Evolutionary conservation across 1,284 basidiomycete genomes (phyloP).

Genomic region (Apiotrichum siamense): DNA sequence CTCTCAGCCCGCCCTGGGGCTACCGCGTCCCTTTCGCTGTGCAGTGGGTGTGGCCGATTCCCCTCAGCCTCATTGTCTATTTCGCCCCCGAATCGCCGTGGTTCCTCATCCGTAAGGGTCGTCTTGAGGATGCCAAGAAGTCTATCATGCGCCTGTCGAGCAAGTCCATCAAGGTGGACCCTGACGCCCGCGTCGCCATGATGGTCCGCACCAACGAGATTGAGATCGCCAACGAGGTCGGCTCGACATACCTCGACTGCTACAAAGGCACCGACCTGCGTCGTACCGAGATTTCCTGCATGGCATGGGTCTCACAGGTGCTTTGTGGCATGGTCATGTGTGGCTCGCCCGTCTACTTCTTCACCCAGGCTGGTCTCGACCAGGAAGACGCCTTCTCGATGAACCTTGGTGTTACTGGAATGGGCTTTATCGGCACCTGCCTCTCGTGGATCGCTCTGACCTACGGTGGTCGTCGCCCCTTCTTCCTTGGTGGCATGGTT

Average conservation of each 20-base stretch:
- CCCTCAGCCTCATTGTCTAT: conserved; percentile 15
- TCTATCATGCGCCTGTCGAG: conserved; percentile 19
- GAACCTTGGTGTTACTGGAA: conserved; percentile 42
- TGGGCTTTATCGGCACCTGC: conserved; percentile 45
- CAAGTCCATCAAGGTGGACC: conserved; percentile 16
- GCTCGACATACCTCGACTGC: conserved; percentile 24
- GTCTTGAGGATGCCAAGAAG: conserved; percentile 24
- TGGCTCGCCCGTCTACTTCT: conserved; percentile 23
- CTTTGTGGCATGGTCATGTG: conserved; percentile 22
- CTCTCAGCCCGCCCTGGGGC: conserved; percentile 25
- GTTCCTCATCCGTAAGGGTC: conserved; percentile 29
- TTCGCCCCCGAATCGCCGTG: conserved; percentile 36
- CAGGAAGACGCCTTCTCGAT: conserved; percentile 16
- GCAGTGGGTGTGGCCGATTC: conserved; percentile 47
- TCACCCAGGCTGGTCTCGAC: conserved; percentile 19
- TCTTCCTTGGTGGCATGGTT: conserved; percentile 49
- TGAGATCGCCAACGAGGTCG: conserved; percentile 20
- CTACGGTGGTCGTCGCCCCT: conserved; percentile 45
- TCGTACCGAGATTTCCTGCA: conserved; percentile 15
- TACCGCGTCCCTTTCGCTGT: conserved; percentile 44
- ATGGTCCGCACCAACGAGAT: conserved; percentile 45
- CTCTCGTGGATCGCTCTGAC: conserved; percentile 39
- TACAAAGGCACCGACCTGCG: conserved; percentile 25
- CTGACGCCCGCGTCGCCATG: conserved; percentile 34
- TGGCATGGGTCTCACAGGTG: conserved; percentile 18